Evolutionary conservation across 2,329 filamentous ascomycete species (phyloP).

Genomic region (Botryotinia calthae): DNA sequence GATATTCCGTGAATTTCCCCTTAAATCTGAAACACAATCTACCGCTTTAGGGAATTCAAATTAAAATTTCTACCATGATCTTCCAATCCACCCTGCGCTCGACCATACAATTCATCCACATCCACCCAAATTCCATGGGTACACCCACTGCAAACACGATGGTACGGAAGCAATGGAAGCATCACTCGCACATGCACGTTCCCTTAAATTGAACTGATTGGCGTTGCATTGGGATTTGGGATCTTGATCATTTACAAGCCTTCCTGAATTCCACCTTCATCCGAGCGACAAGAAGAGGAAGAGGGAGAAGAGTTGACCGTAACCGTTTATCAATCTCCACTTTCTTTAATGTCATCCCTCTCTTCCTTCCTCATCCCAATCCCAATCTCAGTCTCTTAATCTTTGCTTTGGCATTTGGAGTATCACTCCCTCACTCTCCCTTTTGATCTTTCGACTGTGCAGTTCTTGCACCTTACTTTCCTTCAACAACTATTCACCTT

Average conservation of each 20-base stretch:
- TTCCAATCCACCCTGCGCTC: neutral
- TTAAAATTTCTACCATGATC: neutral
- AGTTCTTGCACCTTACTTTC: conserved; percentile 14
- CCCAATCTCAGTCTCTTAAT: neutral
- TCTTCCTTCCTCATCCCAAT: neutral
- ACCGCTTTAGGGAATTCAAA: neutral
- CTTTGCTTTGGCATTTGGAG: neutral
- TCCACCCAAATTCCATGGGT: neutral
- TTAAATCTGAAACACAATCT: conserved; percentile 3
- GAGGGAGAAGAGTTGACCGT: neutral
- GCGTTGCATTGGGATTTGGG: neutral
- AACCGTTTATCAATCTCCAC: neutral
- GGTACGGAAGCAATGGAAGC: conserved; percentile 1
- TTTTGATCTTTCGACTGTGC: neutral
- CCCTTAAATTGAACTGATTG: neutral
- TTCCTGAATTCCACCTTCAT: neutral
- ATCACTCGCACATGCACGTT: neutral
- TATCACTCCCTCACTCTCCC: neutral
- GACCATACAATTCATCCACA: neutral
- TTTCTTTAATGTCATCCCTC: neutral
- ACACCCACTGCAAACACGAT: neutral
- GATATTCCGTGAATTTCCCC: neutral
- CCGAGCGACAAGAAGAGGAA: neutral
- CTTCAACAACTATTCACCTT: neutral
- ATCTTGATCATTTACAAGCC: neutral